Conservation (phyloP, 306 rosid genomes). For the Castanea mollissima region DNA sequence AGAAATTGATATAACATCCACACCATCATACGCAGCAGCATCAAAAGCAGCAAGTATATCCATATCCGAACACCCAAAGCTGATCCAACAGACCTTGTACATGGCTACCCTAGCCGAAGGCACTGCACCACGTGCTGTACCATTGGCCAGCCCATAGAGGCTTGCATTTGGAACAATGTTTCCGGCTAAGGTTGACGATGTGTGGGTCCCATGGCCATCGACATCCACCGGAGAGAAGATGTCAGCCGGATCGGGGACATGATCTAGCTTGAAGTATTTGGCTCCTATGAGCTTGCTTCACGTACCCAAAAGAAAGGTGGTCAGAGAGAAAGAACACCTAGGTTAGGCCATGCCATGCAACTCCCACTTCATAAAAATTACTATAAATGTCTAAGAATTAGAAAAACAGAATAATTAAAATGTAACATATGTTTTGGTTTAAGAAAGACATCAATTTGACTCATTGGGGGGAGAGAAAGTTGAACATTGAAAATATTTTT, state of each 20-base stretch:
- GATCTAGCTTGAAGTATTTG: slow-evolving; percentile 74
- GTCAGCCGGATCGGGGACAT: slow-evolving; percentile 44
- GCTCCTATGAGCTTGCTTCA: slow-evolving; percentile 89
- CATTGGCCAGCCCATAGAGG: slow-evolving; percentile 71
- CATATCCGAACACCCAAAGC: slow-evolving; percentile 69
- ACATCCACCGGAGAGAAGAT: slow-evolving; percentile 65
- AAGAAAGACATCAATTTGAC: too few relatives aligned
- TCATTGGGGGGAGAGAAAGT: too few relatives aligned
- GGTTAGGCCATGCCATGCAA: slow-evolving; percentile 16
- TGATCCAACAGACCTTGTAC: slow-evolving; percentile 87
- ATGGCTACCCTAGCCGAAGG: slow-evolving; percentile 74
- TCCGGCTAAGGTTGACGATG: slow-evolving; percentile 73
- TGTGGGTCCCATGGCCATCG: slow-evolving; percentile 89
- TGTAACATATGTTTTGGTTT: too few relatives aligned
- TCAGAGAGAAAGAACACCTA: slow-evolving; percentile 5
- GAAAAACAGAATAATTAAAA: not conserved
- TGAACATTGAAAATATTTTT: too few relatives aligned
- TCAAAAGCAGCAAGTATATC: slow-evolving; percentile 85
- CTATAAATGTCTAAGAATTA: too few relatives aligned
- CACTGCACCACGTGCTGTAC: slow-evolving; percentile 75
- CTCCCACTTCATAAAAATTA: not conserved
- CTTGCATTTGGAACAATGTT: slow-evolving; percentile 50
- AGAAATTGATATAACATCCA: slow-evolving; percentile 81
- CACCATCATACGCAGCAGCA: slow-evolving; percentile 88
- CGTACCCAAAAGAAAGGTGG: slow-evolving; percentile 5